These are phyloP conservation scores for Fomitopsis pulvina DNA, from an alignment of 768 basidiomycete species.

Conservation along the genomic window DNA sequence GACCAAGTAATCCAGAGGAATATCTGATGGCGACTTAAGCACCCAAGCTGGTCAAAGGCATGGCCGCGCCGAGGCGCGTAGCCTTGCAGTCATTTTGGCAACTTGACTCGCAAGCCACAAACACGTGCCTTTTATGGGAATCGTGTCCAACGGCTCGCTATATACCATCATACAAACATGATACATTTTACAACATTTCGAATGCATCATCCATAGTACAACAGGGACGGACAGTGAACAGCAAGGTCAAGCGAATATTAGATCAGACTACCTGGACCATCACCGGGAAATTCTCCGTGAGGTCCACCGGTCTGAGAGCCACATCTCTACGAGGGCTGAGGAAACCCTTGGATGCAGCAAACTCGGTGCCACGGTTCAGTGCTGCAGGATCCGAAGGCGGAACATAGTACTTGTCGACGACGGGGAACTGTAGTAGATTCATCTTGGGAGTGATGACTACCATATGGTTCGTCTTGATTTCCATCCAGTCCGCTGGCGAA, in stretches of 20 bases:
- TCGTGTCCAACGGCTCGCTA: too few species aligned
- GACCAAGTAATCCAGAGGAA: neutral
- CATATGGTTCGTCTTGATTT: constrained; percentile 95
- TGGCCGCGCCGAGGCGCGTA: too few species aligned
- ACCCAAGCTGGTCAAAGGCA: neutral
- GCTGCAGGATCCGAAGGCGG: constrained; percentile 75
- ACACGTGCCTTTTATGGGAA: neutral
- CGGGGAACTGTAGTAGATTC: constrained; percentile 92
- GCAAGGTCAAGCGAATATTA: neutral
- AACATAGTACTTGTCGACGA: constrained; percentile 91
- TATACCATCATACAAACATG: neutral
- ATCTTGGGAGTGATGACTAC: constrained; percentile 93
- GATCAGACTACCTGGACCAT: constrained; percentile 2
- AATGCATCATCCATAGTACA: too few species aligned
- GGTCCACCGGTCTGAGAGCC: neutral
- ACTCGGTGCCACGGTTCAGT: constrained; percentile 64
- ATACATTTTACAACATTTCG: too few species aligned
- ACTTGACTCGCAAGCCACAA: neutral
- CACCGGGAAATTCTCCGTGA: constrained; percentile 5
- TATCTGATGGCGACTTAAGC: neutral
- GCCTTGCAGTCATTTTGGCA: too few species aligned
- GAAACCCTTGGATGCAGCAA: constrained; percentile 85
- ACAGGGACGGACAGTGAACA: too few species aligned
- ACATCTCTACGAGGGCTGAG: constrained; percentile 48
- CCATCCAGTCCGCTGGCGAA: constrained; percentile 92